These are phyloP conservation scores for Phanerochaete sordida DNA, from an alignment of 768 basidiomycete genomes.

Conservation along the genomic window DNA sequence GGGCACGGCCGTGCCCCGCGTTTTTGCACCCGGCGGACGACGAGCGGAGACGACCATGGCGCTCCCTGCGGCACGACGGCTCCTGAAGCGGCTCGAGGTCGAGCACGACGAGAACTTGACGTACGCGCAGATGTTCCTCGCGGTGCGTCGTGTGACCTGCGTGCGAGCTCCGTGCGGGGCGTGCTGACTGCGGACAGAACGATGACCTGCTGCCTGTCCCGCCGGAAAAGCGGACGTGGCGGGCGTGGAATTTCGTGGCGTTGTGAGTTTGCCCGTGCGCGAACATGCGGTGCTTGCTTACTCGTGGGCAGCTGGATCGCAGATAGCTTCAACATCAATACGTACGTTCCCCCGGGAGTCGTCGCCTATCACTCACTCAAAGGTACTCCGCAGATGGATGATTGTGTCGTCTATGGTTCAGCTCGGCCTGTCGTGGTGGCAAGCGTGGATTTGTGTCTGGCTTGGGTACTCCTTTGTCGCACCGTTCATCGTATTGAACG, in stretches of 20 bases:
- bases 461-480: slow-evolving; percentile 40
- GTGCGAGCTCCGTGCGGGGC: neutral
- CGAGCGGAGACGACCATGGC: neutral
- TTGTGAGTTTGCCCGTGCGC: slow-evolving; percentile 40
- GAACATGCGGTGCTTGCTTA: neutral
- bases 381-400: slow-evolving; percentile 56
- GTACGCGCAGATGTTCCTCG: slow-evolving; percentile 54
- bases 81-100: slow-evolving; percentile 42
- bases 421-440: slow-evolving; percentile 76
- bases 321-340: slow-evolving; percentile 77
- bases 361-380: neutral
- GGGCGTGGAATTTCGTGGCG: slow-evolving; percentile 58
- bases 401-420: slow-evolving; percentile 75
- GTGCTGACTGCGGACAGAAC: slow-evolving; percentile 39
- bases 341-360: slow-evolving; percentile 37
- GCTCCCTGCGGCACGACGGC: slow-evolving; percentile 13
- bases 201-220: slow-evolving; percentile 71
- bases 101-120: slow-evolving; percentile 50
- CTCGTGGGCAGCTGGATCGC: slow-evolving; percentile 62
- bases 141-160: slow-evolving; percentile 32
- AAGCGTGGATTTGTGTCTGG: slow-evolving; percentile 82
- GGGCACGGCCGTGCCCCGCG: neutral
- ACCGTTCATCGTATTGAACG: slow-evolving; percentile 74
- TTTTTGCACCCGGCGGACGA: no score
- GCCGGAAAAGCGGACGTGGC: slow-evolving; percentile 63